Conservation (phyloP, 75 land plant species). For the Isoetes taiwanensis region DNA sequence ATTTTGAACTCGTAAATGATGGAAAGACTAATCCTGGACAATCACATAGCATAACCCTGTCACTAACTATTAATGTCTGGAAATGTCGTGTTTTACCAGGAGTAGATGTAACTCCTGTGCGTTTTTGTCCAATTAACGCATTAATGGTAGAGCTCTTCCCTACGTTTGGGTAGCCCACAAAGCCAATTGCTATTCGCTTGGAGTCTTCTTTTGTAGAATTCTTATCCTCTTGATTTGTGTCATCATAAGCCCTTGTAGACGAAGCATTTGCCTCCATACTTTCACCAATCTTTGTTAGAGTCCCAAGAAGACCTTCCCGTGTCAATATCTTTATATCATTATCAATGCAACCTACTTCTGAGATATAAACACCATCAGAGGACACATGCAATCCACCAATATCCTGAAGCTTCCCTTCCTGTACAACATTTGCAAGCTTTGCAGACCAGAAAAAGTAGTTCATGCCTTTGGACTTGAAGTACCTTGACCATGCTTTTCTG, state of each 20-base stretch:
- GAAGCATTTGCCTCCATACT: slow-evolving; percentile 2
- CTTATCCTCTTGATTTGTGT: neutral
- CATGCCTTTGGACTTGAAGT: slow-evolving; percentile 50
- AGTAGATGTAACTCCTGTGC: slow-evolving; percentile 95
- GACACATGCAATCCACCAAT: neutral
- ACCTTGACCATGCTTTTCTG: slow-evolving; percentile 72
- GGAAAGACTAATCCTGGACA: slow-evolving; percentile 97
- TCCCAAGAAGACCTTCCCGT: slow-evolving; percentile 57
- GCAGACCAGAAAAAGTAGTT: slow-evolving; percentile 89
- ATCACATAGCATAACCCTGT: slow-evolving; percentile 80
- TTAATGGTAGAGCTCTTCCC: slow-evolving; percentile 97
- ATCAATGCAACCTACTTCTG: slow-evolving; percentile 9
- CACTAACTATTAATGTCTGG: slow-evolving; percentile 80
- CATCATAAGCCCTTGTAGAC: slow-evolving; percentile 1
- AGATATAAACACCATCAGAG: neutral
- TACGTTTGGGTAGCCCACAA: slow-evolving; percentile 99
- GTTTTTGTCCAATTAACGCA: slow-evolving; percentile 86
- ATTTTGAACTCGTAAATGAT: slow-evolving; percentile 75
- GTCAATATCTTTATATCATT: slow-evolving; percentile 49
- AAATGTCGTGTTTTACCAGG: slow-evolving; percentile 98
- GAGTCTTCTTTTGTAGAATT: neutral
- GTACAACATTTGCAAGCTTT: slow-evolving; percentile 62
- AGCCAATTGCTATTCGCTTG: slow-evolving; percentile 65
- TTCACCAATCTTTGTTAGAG: neutral
- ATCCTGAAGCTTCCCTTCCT: slow-evolving; percentile 45